Conservation (phyloP, 2,329 filamentous ascomycete genomes). For the Trichoderma simmonsii region DNA sequence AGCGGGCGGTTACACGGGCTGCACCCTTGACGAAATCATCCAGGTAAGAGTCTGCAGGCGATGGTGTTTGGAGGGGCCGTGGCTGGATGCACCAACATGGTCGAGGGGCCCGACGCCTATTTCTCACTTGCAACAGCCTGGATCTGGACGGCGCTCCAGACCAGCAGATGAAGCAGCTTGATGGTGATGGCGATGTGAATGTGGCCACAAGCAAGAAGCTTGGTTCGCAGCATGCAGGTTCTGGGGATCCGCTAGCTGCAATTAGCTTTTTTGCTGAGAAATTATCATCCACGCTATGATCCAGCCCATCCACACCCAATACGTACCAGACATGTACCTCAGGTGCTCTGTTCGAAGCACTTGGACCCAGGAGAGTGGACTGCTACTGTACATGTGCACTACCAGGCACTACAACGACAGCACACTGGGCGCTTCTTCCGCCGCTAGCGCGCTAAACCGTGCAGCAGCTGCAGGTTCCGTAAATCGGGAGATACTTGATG, state of each 20-base stretch:
- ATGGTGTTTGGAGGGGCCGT: conserved; percentile 36
- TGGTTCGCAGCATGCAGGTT: conserved; percentile 2
- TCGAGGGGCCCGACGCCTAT: conserved; percentile 27
- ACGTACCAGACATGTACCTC: background rate
- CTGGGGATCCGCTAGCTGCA: background rate
- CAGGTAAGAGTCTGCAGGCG: conserved; percentile 32
- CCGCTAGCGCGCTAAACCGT: background rate
- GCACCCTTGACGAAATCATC: conserved; percentile 20
- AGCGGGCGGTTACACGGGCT: conserved; percentile 12
- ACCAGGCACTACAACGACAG: background rate
- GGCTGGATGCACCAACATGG: conserved; percentile 41
- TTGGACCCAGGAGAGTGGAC: background rate
- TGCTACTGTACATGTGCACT: background rate
- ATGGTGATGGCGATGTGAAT: conserved; percentile 16
- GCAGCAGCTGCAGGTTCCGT: background rate
- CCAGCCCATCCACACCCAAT: too few relatives aligned
- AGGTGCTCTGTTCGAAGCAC: background rate
- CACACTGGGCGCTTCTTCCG: background rate
- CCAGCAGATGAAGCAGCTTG: background rate
- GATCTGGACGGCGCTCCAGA: background rate
- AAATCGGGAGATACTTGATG: background rate
- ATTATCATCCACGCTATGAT: background rate
- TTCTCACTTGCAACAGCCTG: conserved; percentile 29
- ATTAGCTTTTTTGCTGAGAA: conserved; percentile 7
- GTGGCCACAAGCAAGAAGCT: background rate